Evolutionary conservation across 495 filamentous ascomycete species (phyloP), one percentile per base, ranked within the genome.

Genomic region (Penicillium arizonense): DNA sequence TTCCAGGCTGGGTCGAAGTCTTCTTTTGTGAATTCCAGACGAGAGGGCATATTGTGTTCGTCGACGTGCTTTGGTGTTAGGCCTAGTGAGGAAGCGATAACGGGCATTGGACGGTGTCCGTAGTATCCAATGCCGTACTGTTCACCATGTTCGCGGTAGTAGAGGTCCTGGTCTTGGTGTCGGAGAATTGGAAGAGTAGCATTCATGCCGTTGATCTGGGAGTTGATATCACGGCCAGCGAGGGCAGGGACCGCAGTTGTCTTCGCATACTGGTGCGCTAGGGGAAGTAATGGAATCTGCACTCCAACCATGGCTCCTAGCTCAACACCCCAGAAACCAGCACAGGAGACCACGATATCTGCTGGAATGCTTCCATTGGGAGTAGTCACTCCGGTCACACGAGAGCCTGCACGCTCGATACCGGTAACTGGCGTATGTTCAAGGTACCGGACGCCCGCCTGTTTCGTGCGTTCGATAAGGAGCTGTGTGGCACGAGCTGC

Each of bases 291-390:
- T 35, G 77, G 77, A 52, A 80, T 71, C 1, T 66, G 52, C 20
- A 79, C 63, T 12, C 70, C 77, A 42, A 73, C 72, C 77, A 80
- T 78, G 1, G 71, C 75, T 2, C 77, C 77, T 13, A 80, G 53
- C 46, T 80, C 73, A 2, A 79, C 77, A 6, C 77, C 77, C 77
- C 77, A 80, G 67, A 80, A 79, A 2, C 77, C 77, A 28, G 77
- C 77, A 56, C 77, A 80, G 14, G 77, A 78, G 20, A 79, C 57
- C 24, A 80, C 61, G 18, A 79, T 70, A 34, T 80, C 77, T 1
- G 77, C 77, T 0, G 70, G 50, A n/a, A 80, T 62, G 0, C 46
- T 67, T 10, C 71, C 74, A 5, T 45, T 51, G 6, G 71, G 65
- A 2, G 70, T 77, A 10, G 43, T 66, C 21, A 80, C 77, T 12